Conservation (phyloP, 2,329 filamentous ascomycete genomes). For the Sporothrix globosa region DNA sequence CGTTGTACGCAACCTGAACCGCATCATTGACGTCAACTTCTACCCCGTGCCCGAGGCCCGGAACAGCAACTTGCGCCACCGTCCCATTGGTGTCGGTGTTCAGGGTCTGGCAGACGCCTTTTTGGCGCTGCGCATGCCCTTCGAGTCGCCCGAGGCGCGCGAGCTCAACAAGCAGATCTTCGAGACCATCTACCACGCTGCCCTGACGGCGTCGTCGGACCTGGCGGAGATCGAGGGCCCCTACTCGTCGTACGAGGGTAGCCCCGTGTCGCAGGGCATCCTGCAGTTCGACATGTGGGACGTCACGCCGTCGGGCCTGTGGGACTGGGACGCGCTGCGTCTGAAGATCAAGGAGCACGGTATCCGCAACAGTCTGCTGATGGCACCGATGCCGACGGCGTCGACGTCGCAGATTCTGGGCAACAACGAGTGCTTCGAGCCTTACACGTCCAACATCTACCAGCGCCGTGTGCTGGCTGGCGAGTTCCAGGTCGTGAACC, state of each 20-base stretch:
- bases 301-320: constrained; percentile 88
- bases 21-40: constrained; percentile 97
- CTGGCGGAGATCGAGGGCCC: constrained; percentile 80
- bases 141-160: constrained; percentile 92
- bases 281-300: constrained; percentile 99
- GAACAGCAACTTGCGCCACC: constrained; percentile 96
- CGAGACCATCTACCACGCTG: constrained; percentile 98
- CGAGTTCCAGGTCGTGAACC: constrained; percentile 99
- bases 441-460: constrained; percentile 99
- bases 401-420: constrained; percentile 97
- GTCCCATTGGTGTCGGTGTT: constrained; percentile 94
- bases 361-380: constrained; percentile 90
- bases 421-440: constrained; percentile 99
- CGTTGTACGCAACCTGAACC: constrained; percentile 93
- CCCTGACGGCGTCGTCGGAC: constrained; percentile 84
- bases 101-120: constrained; percentile 98
- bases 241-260: constrained; percentile 90
- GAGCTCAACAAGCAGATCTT: constrained; percentile 98
- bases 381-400: constrained; percentile 97
- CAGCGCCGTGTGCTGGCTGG: constrained; percentile 95
- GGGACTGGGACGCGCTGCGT: constrained; percentile 93
- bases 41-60: constrained; percentile 94
- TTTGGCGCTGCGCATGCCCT: constrained; percentile 93
- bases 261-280: constrained; percentile 90
- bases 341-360: constrained; percentile 89